Evolutionary conservation across 805 yeast species (phyloP).

Genomic region (Phaffomyces antillensis): DNA sequence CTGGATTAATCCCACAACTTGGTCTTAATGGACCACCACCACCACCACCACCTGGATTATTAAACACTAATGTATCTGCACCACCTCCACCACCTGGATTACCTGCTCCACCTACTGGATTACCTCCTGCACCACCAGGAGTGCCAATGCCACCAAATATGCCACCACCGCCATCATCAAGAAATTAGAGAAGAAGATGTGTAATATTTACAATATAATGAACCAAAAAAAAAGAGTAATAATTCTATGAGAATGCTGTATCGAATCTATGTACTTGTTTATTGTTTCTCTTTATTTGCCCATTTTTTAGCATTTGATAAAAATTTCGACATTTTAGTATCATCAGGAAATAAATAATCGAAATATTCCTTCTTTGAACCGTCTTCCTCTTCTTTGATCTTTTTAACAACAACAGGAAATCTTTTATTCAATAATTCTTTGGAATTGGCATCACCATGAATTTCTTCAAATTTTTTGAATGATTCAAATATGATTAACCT

Average conservation of each 20-base stretch:
- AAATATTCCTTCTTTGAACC: conserved; percentile 47
- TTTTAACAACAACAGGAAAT: conserved; percentile 48
- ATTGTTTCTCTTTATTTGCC: conserved; percentile 27
- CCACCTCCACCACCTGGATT: conserved; percentile 1
- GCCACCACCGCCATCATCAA: conserved; percentile 6
- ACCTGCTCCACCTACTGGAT: conserved; percentile 8
- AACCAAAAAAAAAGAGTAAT: neutral
- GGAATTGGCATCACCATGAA: conserved; percentile 46
- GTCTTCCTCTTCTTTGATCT: conserved; percentile 32
- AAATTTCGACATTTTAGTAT: conserved; percentile 33
- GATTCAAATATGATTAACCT: conserved; percentile 53
- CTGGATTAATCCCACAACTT: conserved; percentile 7
- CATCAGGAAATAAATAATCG: conserved; percentile 67
- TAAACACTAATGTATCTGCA: neutral
- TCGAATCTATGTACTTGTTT: neutral
- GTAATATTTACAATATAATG: neutral
- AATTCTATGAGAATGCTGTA: too few relatives aligned
- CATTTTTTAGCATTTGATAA: conserved; percentile 44
- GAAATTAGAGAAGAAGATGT: neutral
- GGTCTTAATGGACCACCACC: conserved; percentile 10
- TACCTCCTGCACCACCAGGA: conserved; percentile 6
- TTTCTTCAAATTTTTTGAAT: conserved; percentile 54
- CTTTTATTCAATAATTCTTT: conserved; percentile 33
- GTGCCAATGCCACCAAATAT: neutral
- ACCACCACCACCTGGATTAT: conserved; percentile 5